Evolutionary conservation across 148 eudicot species (phyloP), one percentile per base, ranked within the genome.

Genomic region (Camellia sinensis): DNA sequence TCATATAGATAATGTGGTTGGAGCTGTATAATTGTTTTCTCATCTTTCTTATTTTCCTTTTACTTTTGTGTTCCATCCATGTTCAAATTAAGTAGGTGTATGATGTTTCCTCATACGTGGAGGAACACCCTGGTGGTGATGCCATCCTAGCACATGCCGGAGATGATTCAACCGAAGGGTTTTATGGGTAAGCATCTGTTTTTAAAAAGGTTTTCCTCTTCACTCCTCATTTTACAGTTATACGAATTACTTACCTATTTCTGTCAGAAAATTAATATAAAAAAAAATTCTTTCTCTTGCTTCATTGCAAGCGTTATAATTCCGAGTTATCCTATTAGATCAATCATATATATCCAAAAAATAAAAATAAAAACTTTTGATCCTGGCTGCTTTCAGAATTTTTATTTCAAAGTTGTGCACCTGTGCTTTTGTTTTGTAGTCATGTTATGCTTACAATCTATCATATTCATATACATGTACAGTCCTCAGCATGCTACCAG

Each of bases 81-180:
- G 40, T 83, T 80, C 1, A 0, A 29, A 69, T 40, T 59, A 54
- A 67, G 29, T 80, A 96, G 99, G 98, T 96, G 29, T 96, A 93
- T 84, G 99, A 96, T 87, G 94, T 96, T 45, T 91, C 98, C 11
- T 81, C 98, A 53, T 96, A 94, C 75, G 98, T 96, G 52, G 99
- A 96, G 84, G 99, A 96, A 85, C 99, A 96, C 74, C 99, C 98
- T 22, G 99, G 99, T 69, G 99, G 99, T 75, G 99, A 93, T 83
- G 97, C 99, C 66, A 96, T 96, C 81, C 83, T 96, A 69, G 88
- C 83, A 6, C 90, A 96, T 84, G 98, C 99, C 29, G 99, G 99
- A 46, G 97, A 89, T 84, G 99, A 96, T 87, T 89, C 98, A 48
- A 94, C 98, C 29, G 89, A 92, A 87, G 99, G 99, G 5, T 96